Evolutionary conservation across 73 alveolate species (phyloP), one percentile per base, ranked within the genome.

Genomic region (Paramecium sexaurelia): DNA sequence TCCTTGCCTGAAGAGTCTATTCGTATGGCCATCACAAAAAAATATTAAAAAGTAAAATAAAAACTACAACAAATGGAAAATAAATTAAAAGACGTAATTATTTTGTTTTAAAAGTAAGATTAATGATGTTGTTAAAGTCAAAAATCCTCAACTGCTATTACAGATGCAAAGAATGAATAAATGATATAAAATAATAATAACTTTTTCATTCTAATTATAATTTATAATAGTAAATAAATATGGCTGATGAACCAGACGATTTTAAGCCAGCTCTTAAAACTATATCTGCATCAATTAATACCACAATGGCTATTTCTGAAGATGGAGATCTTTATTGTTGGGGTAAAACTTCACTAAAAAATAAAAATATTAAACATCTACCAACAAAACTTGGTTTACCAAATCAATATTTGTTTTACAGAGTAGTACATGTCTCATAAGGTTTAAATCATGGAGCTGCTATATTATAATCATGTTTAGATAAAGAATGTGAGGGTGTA

Each of bases 381-480:
- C 86, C 93, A 13, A 33, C 61, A 27, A 57, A 33, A 56, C 36
- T 29, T 11, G 86, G 69, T 20, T 57, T 56, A 27, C 20, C 45
- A 6, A 37, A 85, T 15, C 35, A 33, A 68, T 57, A 69, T 69
- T 47, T 55, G 22, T 88, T 55, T 36, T 88, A 88, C 71, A 67
- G 73, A 43, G 94, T 82, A 5, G 90, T 88, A 0, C 94, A 88
- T 88, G 33, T 88, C 6, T 41, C 94, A 26, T 39, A 36, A 45
- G 94, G 94, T 15, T 37, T 88, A 40, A 88, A 88, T 71, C 94
- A 88, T 69, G 87, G 67, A 10, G 94, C 94, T 37, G 91, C 73
- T 2, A 88, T 88, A 13, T 55, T 88, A 10, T 36, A 88, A 43
- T 40, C 47, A 39, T 55, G 73, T 17, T 68, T 88, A 47, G 75